Base-by-base conservation (phyloP, 2,329 filamentous ascomycete genomes). In the Fusarium humuli region DNA sequence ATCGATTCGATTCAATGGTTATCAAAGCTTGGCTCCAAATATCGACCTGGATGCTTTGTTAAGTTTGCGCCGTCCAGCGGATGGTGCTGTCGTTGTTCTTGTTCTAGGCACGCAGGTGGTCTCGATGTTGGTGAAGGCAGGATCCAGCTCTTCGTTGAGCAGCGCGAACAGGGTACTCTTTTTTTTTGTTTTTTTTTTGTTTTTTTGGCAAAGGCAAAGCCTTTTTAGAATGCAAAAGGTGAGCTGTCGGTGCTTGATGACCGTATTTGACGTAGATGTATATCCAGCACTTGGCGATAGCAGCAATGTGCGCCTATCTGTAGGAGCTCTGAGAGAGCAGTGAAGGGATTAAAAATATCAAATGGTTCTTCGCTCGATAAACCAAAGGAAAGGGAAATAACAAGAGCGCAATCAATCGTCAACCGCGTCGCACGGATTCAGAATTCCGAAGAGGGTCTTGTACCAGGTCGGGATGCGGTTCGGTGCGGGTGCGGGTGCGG, bases 381-480 rank as follows among this genome's bases (percentile, higher is more conserved):
- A 22, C 53, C 22, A 44, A 45, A 30, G 13, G 23, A 16, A 32
- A 20, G 7, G 3, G 47, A 54, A 22, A 54, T 37, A 30, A 20
- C 16, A 20, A 46, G 23, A n/a, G 46, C 32, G 45, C 4, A 29
- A 52, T 54, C 44, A 61, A 41, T 64, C 54, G 52, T 54, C 50
- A 37, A 52, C 67, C 37, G 54, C 34, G 68, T 73, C 52, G 45
- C 65, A 60, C 58, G 46, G 58, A 48, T 61, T 54, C 48, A 61
- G 57, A 44, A 49, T 50, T 52, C 67, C 32, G 42, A 58, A 48
- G 58, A 61, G 67, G 60, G 59, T 59, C 60, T 72, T 71, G 69
- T 71, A 57, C 61, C 65, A 63, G 69, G 65, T 69, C 40, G 53
- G 67, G 58, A 73, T 72, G 73, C 67, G 68, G 70, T 56, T 57